These are phyloP conservation scores for Scenedesmus sp. DNA, from an alignment of 163 green algal genomes.

Conservation along the genomic window DNA sequence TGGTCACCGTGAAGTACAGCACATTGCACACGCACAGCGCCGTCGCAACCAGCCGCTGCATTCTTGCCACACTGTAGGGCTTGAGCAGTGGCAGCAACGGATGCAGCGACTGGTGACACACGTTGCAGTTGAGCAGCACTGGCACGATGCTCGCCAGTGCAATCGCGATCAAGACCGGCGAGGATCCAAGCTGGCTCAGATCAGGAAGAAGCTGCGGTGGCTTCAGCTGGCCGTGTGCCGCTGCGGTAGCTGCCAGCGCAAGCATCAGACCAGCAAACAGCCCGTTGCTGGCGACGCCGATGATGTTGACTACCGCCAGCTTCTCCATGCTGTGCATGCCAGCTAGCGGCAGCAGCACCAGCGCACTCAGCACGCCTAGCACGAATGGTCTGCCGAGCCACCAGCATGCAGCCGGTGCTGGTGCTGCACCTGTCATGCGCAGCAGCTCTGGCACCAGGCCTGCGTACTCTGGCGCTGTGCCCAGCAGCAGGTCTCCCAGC, in stretches of 20 bases:
- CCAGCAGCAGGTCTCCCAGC: slow-evolving; percentile 50
- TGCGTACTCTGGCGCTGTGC: slow-evolving; percentile 34
- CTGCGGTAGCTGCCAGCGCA: slow-evolving; percentile 14
- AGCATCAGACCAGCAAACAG: slow-evolving; percentile 47
- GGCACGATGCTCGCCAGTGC: slow-evolving; percentile 45
- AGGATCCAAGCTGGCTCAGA: not conserved
- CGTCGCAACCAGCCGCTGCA: slow-evolving; percentile 41
- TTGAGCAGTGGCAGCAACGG: slow-evolving; percentile 55
- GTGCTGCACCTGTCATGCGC: not conserved
- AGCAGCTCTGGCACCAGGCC: slow-evolving; percentile 45
- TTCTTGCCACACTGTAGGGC: slow-evolving; percentile 48
- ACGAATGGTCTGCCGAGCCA: slow-evolving; percentile 39
- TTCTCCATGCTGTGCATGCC: slow-evolving; percentile 55
- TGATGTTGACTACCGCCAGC: slow-evolving; percentile 47
- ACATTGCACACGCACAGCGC: slow-evolving; percentile 52
- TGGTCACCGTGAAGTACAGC: slow-evolving; percentile 52
- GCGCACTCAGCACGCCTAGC: slow-evolving; percentile 25
- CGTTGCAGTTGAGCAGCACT: slow-evolving; percentile 61
- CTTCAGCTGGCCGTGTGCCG: slow-evolving; percentile 1
- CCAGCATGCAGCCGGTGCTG: not conserved
- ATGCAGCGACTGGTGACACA: slow-evolving; percentile 60
- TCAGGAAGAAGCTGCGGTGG: slow-evolving; percentile 15
- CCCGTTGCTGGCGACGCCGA: slow-evolving; percentile 45
- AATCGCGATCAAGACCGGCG: not conserved
- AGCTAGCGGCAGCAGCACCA: slow-evolving; percentile 42